A percentile compares a stretch with the other conserved stretches of the same genome.
Evolutionary conservation across 2,329 filamentous ascomycete genomes (phyloP).

Genomic region (Fusarium guadeloupense): DNA sequence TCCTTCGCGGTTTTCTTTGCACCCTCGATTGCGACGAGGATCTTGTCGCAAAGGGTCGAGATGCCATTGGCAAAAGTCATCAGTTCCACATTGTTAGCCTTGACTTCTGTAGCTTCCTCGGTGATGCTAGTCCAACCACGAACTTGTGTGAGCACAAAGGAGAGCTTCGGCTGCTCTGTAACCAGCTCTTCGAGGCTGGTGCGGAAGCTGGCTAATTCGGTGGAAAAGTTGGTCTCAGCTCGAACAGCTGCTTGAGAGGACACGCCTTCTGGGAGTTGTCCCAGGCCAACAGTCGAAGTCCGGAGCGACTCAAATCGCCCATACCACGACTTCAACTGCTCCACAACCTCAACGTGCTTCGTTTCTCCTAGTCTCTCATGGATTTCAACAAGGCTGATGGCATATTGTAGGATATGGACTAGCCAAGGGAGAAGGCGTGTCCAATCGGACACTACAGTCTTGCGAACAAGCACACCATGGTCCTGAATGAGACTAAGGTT

Average conservation of each 20-base stretch:
- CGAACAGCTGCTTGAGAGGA: conserved; percentile 50
- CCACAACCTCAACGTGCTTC: conserved; percentile 56
- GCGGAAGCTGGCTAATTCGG: conserved; percentile 51
- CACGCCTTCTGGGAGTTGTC: conserved; percentile 62
- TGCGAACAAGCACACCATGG: conserved; percentile 35
- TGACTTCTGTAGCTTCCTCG: conserved; percentile 19
- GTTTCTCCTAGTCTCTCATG: conserved; percentile 71
- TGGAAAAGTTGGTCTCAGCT: conserved; percentile 49
- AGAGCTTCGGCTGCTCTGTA: conserved; percentile 62
- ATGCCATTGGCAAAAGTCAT: conserved; percentile 65
- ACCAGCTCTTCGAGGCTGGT: conserved; percentile 54
- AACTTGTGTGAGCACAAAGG: conserved; percentile 73
- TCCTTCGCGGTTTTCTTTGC: conserved; percentile 65
- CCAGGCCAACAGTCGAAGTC: conserved; percentile 53
- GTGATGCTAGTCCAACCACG: conserved; percentile 66
- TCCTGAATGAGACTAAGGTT: conserved; percentile 46
- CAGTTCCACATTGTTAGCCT: conserved; percentile 36
- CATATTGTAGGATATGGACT: conserved; percentile 72
- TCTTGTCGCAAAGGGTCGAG: conserved; percentile 74
- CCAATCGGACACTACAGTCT: conserved; percentile 38
- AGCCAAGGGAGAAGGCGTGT: conserved; percentile 64
- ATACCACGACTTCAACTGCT: conserved; percentile 61
- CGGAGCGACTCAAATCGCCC: conserved; percentile 57
- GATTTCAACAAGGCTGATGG: conserved; percentile 67
- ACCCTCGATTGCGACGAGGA: conserved; percentile 82